A percentile compares a stretch with the other conserved stretches of the same genome.
phyloP scores from a whole-genome alignment of 306 rosid species.

The Elaeagnus macrophylla region DNA sequence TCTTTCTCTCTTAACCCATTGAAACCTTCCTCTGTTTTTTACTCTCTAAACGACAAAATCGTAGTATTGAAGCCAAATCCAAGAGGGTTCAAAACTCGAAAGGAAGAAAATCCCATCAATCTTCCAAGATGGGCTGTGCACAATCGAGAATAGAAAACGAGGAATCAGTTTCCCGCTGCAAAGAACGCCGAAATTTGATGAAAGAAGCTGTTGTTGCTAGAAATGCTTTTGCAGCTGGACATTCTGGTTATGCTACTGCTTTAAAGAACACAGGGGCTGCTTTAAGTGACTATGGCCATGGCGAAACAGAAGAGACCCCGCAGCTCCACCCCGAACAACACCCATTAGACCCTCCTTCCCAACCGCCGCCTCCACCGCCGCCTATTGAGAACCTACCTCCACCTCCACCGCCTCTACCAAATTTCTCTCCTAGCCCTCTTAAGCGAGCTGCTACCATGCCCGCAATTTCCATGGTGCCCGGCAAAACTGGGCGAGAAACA shows the following conservation, averaged over 20 bases:
- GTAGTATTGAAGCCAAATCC: neutral
- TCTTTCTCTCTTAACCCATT: neutral
- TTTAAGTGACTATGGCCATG: constrained; percentile 64
- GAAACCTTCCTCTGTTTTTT: neutral
- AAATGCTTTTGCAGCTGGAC: constrained; percentile 76
- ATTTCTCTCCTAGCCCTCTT: constrained; percentile 52
- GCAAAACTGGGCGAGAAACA: constrained; percentile 10
- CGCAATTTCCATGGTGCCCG: constrained; percentile 23
- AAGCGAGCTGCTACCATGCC: constrained; percentile 64
- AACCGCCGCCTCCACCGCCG: constrained; percentile 42
- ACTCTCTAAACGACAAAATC: neutral
- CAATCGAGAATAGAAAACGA: constrained; percentile 83
- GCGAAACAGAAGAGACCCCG: constrained; percentile 42
- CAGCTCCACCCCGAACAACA: constrained; percentile 17
- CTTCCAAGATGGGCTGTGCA: constrained; percentile 61
- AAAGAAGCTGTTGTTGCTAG: constrained; percentile 66
- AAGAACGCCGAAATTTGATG: constrained; percentile 58
- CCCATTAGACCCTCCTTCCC: constrained; percentile 16
- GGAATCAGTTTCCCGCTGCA: constrained; percentile 72
- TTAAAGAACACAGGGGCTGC: constrained; percentile 86
- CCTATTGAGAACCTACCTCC: constrained; percentile 35
- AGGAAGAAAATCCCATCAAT: neutral
- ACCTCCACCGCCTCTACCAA: constrained; percentile 68
- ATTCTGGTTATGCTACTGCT: constrained; percentile 59
- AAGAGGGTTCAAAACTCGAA: neutral